Evolutionary conservation across 2,329 filamentous ascomycete species (phyloP).

Genomic region (Epichloe uncinata): DNA sequence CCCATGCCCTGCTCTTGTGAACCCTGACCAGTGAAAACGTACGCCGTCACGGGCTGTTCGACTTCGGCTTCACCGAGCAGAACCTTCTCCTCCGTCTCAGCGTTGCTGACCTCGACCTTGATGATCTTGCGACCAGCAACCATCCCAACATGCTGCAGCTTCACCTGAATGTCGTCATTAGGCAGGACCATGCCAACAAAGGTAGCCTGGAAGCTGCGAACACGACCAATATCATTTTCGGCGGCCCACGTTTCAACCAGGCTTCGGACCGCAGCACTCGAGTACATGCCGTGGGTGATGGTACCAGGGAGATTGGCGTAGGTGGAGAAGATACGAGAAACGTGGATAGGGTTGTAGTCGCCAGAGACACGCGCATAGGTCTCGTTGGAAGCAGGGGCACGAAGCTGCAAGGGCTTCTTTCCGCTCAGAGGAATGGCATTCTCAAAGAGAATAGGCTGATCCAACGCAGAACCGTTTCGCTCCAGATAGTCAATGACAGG

Average conservation of each 20-base stretch:
- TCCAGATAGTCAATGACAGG: constrained; percentile 93
- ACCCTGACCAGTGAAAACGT: constrained; percentile 96
- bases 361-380: constrained; percentile 95
- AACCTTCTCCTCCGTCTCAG: constrained; percentile 93
- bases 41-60: constrained; percentile 90
- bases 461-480: constrained; percentile 80
- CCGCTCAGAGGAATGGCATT: constrained; percentile 93
- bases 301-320: constrained; percentile 94
- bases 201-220: constrained; percentile 92
- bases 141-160: constrained; percentile 95
- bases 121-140: constrained; percentile 97
- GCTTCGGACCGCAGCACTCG: constrained; percentile 88
- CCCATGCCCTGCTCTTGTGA: constrained; percentile 99
- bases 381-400: constrained; percentile 91
- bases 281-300: constrained; percentile 99
- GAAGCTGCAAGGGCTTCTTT: constrained; percentile 75
- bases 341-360: constrained; percentile 98
- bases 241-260: constrained; percentile 97
- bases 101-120: constrained; percentile 93
- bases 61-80: constrained; percentile 91
- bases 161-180: constrained; percentile 89
- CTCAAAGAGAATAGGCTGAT: constrained; percentile 94
- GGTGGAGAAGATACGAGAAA: constrained; percentile 88
- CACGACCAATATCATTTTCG: constrained; percentile 95
- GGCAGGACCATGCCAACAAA: constrained; percentile 98